A percentile compares a stretch with the other conserved stretches of the same genome.
Conservation (phyloP, 2,329 filamentous ascomycete species). For the Ophiocordyceps camponoti-saundersi region DNA sequence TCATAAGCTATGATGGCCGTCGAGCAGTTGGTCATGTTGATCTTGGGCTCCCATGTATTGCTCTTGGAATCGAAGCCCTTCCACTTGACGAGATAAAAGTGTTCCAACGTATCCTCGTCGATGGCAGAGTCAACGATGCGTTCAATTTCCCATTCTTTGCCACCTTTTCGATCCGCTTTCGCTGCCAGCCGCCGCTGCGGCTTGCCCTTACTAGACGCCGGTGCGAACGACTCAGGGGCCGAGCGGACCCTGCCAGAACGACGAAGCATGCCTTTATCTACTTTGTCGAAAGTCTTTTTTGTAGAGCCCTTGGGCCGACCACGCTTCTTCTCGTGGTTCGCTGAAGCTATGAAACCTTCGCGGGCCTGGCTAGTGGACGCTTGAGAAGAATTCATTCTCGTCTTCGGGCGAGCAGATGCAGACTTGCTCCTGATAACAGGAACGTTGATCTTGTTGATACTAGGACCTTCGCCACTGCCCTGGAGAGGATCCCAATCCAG, state of each 20-base stretch:
- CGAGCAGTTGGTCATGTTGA: conserved; percentile 22
- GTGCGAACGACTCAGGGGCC: too few species aligned
- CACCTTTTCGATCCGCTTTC: not conserved
- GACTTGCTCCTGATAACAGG: not conserved
- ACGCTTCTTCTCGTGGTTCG: not conserved
- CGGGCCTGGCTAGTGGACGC: not conserved
- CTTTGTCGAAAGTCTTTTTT: not conserved
- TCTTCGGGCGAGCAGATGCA: not conserved
- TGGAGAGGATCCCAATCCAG: not conserved
- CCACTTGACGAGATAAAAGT: conserved; percentile 36
- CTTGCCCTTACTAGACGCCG: conserved; percentile 3
- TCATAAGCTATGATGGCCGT: conserved; percentile 20
- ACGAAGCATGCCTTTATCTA: not conserved
- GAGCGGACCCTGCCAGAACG: conserved; percentile 1
- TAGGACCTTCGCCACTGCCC: not conserved
- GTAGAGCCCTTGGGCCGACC: not conserved
- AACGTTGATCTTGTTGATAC: not conserved
- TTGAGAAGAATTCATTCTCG: not conserved
- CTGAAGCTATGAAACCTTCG: too few species aligned
- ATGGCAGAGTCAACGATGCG: conserved; percentile 23
- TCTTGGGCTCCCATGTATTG: conserved; percentile 37
- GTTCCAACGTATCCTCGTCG: conserved; percentile 17
- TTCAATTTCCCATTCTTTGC: conserved; percentile 28
- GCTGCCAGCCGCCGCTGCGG: conserved; percentile 3
- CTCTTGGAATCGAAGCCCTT: conserved; percentile 23